These are phyloP conservation scores for Monilinia polystroma DNA, from an alignment of 2,329 filamentous ascomycete species.

Conservation along the genomic window DNA sequence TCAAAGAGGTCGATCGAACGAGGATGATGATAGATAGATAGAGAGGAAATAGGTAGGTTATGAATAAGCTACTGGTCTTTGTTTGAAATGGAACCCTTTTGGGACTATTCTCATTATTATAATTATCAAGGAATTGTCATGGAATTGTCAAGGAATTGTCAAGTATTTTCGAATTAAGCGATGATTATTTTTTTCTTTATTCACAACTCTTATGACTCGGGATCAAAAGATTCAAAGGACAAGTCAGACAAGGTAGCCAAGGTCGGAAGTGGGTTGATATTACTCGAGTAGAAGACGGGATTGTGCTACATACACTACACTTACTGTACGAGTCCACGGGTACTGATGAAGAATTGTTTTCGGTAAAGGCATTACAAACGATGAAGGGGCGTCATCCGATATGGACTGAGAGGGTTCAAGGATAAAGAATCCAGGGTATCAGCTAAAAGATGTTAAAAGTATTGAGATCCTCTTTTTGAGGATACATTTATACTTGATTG, in stretches of 20 bases:
- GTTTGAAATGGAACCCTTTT: constrained; percentile 1
- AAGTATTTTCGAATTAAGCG: no score
- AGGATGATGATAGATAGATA: neutral
- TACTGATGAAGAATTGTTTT: neutral
- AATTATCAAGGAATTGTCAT: no score
- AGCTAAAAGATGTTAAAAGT: no score
- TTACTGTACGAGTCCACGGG: no score
- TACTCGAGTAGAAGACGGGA: neutral
- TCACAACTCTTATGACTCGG: neutral
- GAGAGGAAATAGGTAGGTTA: no score
- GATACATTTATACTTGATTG: no score
- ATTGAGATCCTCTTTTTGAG: no score
- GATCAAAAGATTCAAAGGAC: neutral
- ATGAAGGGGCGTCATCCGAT: neutral
- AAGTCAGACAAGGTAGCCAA: neutral
- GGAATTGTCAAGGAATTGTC: no score
- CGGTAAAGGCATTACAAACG: neutral
- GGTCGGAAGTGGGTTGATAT: constrained; percentile 1
- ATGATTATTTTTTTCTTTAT: neutral
- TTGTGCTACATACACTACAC: no score
- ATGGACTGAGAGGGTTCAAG: neutral
- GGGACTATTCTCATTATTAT: no score
- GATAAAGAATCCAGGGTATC: no score
- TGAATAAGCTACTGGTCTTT: neutral
- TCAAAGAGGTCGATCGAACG: neutral